Conservation (phyloP, 352 stramenopile genomes). For the Thraustochytrium striatum region DNA sequence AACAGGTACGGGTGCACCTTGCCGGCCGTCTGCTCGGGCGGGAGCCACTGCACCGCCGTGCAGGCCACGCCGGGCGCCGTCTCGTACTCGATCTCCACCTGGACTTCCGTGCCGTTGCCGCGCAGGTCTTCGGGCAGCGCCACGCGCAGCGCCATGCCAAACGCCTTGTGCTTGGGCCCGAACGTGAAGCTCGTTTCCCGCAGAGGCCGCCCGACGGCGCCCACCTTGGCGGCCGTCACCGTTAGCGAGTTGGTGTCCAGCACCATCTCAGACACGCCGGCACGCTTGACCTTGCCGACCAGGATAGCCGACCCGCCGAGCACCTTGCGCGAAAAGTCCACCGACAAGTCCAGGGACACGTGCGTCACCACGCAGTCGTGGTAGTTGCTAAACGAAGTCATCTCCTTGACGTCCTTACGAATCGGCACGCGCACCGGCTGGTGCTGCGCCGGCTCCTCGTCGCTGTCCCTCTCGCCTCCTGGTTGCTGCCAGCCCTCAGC, state of each 20-base stretch:
- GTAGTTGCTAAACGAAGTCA: conserved; percentile 77
- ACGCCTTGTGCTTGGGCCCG: conserved; percentile 30
- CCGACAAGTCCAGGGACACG: conserved; percentile 71
- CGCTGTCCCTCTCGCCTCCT: too few relatives aligned
- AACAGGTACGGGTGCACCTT: conserved; percentile 90
- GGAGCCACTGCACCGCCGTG: conserved; percentile 80
- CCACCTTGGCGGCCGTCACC: conserved; percentile 63
- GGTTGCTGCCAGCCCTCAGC: too few relatives aligned
- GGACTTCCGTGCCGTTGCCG: neutral
- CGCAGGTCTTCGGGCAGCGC: conserved; percentile 54
- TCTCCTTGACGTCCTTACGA: conserved; percentile 17
- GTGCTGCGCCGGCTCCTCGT: neutral
- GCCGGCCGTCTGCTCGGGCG: conserved; percentile 83
- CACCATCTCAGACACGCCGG: conserved; percentile 56
- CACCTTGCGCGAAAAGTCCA: conserved; percentile 73
- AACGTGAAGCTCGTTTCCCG: conserved; percentile 50
- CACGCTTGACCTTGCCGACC: conserved; percentile 60
- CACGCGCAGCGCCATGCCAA: conserved; percentile 63
- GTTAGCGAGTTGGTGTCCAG: conserved; percentile 77
- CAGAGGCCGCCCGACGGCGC: conserved; percentile 57
- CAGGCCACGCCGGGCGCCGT: conserved; percentile 70
- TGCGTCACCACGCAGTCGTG: conserved; percentile 71
- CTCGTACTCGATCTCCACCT: conserved; percentile 66
- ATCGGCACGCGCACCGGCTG: conserved; percentile 27
- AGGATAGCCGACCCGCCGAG: conserved; percentile 77